Conservation (phyloP, 768 basidiomycete genomes). For the Mrakia hoshinonis region DNA sequence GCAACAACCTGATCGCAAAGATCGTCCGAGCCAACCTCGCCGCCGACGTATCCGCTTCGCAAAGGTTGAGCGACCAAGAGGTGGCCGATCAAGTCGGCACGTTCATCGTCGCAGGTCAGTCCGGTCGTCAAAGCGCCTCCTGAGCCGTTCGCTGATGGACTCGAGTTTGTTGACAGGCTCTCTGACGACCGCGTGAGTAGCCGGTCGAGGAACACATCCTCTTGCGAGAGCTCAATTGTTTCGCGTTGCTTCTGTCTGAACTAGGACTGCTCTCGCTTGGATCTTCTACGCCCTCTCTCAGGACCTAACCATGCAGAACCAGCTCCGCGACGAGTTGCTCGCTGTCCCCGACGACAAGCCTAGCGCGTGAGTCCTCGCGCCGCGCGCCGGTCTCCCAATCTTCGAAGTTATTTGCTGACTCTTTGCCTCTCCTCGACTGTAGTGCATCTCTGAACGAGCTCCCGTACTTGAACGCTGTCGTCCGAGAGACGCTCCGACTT, state of each 20-base stretch:
- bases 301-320: slow-evolving; percentile 57
- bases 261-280: slow-evolving; percentile 78
- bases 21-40: slow-evolving; percentile 71
- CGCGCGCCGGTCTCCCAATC: too few species aligned
- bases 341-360: slow-evolving; percentile 40
- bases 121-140: too few species aligned
- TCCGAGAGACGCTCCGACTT: slow-evolving; percentile 20
- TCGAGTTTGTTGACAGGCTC: slow-evolving; percentile 30
- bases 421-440: not conserved
- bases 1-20: not conserved
- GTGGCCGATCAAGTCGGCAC: slow-evolving; percentile 78
- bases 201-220: slow-evolving; percentile 29
- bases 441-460: slow-evolving; percentile 1
- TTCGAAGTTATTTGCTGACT: not conserved
- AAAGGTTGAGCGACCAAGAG: slow-evolving; percentile 76
- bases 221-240: too few species aligned
- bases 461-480: slow-evolving; percentile 12
- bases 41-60: slow-evolving; percentile 46
- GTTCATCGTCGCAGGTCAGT: slow-evolving; percentile 51
- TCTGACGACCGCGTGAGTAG: slow-evolving; percentile 34
- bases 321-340: slow-evolving; percentile 59
- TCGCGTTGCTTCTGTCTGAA: slow-evolving; percentile 55
- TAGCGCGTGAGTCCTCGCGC: slow-evolving; percentile 34
- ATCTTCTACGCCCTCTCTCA: slow-evolving; percentile 62
- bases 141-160: not conserved